Evolutionary conservation across 345 rosid genomes (phyloP), one percentile per base, ranked within the genome.

Genomic region (Arabis hirsuta): DNA sequence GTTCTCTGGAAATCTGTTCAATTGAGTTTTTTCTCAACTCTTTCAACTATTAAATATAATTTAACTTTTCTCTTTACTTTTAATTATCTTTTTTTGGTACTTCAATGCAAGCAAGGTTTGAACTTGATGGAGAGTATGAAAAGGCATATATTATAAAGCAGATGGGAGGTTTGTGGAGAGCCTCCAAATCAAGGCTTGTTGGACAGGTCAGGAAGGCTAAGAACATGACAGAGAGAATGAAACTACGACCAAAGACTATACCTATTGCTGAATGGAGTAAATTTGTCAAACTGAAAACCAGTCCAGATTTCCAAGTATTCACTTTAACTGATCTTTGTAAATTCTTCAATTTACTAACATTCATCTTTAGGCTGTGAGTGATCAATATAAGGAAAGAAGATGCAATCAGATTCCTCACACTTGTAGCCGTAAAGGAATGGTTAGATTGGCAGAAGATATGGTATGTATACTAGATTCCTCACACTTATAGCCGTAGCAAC

Each of bases 101-200:
- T 0, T 55, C 12, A 41, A 7, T 59, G 4, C 44, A 63, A 1
- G 55, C 31, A 31, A 63, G 67, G 12, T 63, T 63, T 63, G 55
- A 46, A 1, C 2, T 46, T 5, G 67, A 63, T 16, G 44, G 45
- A 46, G 55, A 63, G 0, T 46, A 10, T 3, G 29, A 63, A 31
- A 63, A 11, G 55, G 3, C 0, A 4, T 0, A 0, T 2, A 1
- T 46, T 14, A 4, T 46, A 5, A 31, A 31, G 31, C 24, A 31
- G 3, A 62, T 62, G 55, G 43, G 43, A 29, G 8, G 29, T 11
- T 11, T 59, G 4, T 59, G 48, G 64, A 59, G 64, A n/a, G 7
- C 64, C 12, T 58, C 2, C 2, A 58, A 58, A 6, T 46, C 58
- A 27, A 0, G 39, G 0, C 3, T 54, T 1, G 58, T 54, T 6